Base-by-base conservation (phyloP, 2,329 filamentous ascomycete species). In the Epichloe sp. region DNA sequence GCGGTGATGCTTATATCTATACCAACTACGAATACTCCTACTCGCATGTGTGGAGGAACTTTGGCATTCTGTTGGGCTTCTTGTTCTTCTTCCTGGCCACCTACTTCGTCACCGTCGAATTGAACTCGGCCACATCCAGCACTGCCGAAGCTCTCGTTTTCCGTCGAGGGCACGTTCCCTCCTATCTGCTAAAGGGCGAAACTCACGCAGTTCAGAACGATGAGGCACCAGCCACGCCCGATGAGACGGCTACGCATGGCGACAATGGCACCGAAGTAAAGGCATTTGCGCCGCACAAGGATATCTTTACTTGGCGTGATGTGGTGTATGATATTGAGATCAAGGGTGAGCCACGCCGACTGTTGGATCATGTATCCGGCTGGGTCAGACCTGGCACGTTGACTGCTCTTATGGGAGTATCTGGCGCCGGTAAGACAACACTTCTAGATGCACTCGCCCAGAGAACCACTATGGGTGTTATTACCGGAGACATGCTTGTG, bases 341-440 rank as follows among this genome's bases (percentile, higher is more conserved):
- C 67, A 93, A 93, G 68, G 75, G 74, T 1, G 78, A 87, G 56
- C 69, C 74, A 1, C 78, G 87, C n/a, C 77, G 84, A 17, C 63
- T 95, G 54, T 68, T 95, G 49, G 83, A 95, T 57, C 72, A 89
- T 51, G 85, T 95, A 2, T 80, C 86, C 57, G 89, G 89, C 5
- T 95, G 87, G 86, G 87, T 95, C 52, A 90, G 90, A 64, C 89
- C 89, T 0, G 89, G 89, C 34, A 94, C 86, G 1, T 69, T 94
- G 36, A 95, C 88, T 3, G 88, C 88, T 2, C 72, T 94, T 5
- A 83, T 83, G 79, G 79, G 83, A 41, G 79, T 82, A 0, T 79
- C 61, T 21, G 70, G 70, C 26, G 70, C 70, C 0, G 70, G 70
- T 0, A 72, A 72, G 57, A 72, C 70, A 2, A 72, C 70, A 0